phyloP scores from a whole-genome alignment of 108 stramenopile species.

The Fragilaria radians region DNA sequence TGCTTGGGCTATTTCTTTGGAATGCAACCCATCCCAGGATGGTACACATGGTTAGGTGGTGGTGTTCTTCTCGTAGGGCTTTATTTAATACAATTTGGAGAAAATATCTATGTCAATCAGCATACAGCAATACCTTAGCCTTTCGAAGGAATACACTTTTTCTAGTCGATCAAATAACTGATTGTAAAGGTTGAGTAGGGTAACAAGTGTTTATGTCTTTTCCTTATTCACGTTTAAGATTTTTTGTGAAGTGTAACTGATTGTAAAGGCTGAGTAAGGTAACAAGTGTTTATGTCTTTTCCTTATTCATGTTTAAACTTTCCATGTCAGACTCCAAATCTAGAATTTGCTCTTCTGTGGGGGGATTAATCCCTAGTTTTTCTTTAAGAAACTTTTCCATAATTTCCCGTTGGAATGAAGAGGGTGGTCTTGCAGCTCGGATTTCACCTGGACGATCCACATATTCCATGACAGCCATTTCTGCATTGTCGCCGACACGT shows the following conservation, averaged over 20 bases:
- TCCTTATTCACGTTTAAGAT: too few relatives aligned
- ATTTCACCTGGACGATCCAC: conserved; percentile 96
- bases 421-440: conserved; percentile 79
- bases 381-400: conserved; percentile 1
- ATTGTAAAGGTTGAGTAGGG: too few relatives aligned
- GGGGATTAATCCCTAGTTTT: conserved; percentile 1
- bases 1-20: neutral
- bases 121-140: too few relatives aligned
- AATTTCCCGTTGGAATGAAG: conserved; percentile 10
- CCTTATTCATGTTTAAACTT: neutral
- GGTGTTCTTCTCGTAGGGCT: neutral
- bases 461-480: conserved; percentile 98
- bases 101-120: neutral
- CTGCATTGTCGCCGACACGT: conserved; percentile 90
- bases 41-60: neutral
- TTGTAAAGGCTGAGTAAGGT: too few relatives aligned
- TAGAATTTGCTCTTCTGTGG: neutral
- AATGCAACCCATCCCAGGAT: neutral
- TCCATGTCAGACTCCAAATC: neutral
- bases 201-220: too few relatives aligned
- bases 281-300: too few relatives aligned
- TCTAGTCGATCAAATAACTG: too few relatives aligned
- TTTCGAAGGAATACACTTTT: too few relatives aligned
- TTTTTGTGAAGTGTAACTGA: too few relatives aligned
- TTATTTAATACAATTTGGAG: neutral